Percentiles rank a stretch among this genome's conserved stretches.
Evolutionary conservation across 345 rosid species (phyloP).

Genomic region (Dipteronia dyeriana): DNA sequence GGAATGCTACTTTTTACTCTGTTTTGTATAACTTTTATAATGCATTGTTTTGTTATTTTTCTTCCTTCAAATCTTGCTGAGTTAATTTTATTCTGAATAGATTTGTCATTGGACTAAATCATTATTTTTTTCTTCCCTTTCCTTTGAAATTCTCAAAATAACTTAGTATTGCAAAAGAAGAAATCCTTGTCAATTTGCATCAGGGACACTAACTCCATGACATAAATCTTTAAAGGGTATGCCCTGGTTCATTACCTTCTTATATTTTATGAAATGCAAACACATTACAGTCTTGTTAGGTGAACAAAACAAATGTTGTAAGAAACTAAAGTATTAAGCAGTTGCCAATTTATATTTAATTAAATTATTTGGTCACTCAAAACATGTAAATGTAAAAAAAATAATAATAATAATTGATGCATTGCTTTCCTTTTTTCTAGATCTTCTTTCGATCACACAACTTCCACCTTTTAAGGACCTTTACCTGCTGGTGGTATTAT

Average conservation of each 20-base stretch:
- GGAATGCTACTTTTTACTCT: neutral
- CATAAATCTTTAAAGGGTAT: neutral
- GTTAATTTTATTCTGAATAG: neutral
- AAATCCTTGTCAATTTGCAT: neutral
- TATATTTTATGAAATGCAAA: neutral
- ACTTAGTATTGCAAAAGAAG: neutral
- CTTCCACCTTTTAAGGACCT: too few species aligned
- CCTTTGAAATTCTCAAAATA: neutral
- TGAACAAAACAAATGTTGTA: neutral
- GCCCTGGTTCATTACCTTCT: neutral
- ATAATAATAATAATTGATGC: neutral
- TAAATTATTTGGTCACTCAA: too few species aligned
- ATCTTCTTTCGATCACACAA: too few species aligned
- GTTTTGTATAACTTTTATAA: neutral
- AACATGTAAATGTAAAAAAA: too few species aligned
- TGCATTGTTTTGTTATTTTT: neutral
- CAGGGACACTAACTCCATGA: neutral
- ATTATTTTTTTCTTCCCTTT: neutral
- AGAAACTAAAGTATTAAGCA: neutral
- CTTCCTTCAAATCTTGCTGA: too few species aligned
- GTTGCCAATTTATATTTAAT: neutral
- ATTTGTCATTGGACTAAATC: neutral
- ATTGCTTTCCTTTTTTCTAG: neutral
- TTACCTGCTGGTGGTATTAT: neutral
- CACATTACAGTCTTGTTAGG: neutral